Percentiles rank a stretch among this genome's conserved stretches.
Conservation (phyloP, 148 eudicot genomes). For the Agrostemma githago region DNA sequence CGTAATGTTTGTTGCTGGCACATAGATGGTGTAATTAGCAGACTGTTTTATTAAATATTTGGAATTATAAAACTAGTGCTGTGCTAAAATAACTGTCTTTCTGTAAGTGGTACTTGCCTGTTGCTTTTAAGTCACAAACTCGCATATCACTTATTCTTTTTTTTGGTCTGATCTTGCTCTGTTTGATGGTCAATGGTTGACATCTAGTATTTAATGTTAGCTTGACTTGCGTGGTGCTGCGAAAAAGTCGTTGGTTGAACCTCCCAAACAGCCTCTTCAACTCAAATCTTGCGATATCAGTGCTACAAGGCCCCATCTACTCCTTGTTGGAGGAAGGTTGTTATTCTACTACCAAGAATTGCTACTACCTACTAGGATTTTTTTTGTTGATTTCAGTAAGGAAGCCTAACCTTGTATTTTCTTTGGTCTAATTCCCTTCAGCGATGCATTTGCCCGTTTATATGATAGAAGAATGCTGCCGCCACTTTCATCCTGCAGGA, state of each 20-base stretch:
- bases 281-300: constrained; percentile 89
- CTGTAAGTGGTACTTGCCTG: constrained; percentile 8
- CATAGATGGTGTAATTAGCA: background rate
- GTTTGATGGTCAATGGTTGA: constrained; percentile 20
- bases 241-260: constrained; percentile 78
- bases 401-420: constrained; percentile 1
- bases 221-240: constrained; percentile 89
- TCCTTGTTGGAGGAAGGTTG: constrained; percentile 98
- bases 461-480: constrained; percentile 99
- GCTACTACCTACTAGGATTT: constrained; percentile 3
- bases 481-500: constrained; percentile 74
- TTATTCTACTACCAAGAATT: constrained; percentile 10
- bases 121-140: background rate
- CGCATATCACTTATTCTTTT: background rate
- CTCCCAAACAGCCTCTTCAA: constrained; percentile 72
- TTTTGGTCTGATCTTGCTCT: constrained; percentile 7
- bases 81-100: background rate
- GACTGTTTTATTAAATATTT: background rate
- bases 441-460: constrained; percentile 95
- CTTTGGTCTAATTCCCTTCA: constrained; percentile 39
- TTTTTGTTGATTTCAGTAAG: background rate
- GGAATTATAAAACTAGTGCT: background rate
- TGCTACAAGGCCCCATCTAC: constrained; percentile 80
- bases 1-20: background rate
- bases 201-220: constrained; percentile 51